Base-by-base conservation (phyloP, 805 yeast species). In the Torulaspora microellipsoides region DNA sequence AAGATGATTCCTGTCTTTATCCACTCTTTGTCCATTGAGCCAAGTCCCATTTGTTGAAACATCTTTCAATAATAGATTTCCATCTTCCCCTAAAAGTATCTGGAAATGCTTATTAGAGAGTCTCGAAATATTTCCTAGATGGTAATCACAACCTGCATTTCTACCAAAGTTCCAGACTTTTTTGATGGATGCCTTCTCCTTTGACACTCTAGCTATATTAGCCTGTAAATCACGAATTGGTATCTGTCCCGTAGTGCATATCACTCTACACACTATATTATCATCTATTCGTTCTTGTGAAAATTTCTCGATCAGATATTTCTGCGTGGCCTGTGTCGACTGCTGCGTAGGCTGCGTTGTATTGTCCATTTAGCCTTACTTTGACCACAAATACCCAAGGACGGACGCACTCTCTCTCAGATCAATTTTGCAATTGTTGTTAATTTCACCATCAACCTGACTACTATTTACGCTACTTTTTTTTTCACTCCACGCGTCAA, bases 41-140 rank as follows among this genome's bases (percentile, higher is more conserved):
- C 79, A 84, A 0, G 99, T 93, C 7, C 99, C 99, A 67, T 93
- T 93, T 2, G 98, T 91, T 1, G 95, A 85, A 2, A 73, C 65
- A 63, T 90, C 97, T 60, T 62, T 66, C 12, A 72, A 53, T 40
- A 72, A 43, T 3, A 77, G 70, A 42, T 72, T 75, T 49, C 75
- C 77, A 38, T 73, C 73, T 34, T 73, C 69, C 35, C 81, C 81
- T 52, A 82, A 71, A 83, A 89, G 80, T 6, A 90, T 68, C 59
- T 74, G 72, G 69, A 79, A 78, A 66, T 90, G 98, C 43, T 72
- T 69, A 55, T 85, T 86, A 40, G 93, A 84, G 28, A 89, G 70
- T 41, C 90, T 68, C 25, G 85, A 75, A 14, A 85, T 74, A 35
- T 77, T 72, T 8, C 76, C 79, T 44, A 88, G 67, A 31, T 69